These are phyloP conservation scores for Mortierella sp. DNA, from an alignment of 371 early-diverging fungal genomes.

Conservation along the genomic window DNA sequence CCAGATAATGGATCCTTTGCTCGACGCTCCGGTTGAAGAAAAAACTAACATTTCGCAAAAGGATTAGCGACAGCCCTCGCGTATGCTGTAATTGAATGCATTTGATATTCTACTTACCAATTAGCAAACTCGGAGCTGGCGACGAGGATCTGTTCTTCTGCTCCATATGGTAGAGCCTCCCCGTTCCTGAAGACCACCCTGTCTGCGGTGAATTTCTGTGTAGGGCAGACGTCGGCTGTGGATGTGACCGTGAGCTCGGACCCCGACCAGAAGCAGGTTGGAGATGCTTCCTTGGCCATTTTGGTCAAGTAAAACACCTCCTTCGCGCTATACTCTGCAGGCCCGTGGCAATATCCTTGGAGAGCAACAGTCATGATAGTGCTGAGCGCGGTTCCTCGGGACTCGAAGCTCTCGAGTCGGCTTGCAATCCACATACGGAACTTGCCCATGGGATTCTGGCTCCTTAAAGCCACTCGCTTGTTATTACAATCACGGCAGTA, in stretches of 20 bases:
- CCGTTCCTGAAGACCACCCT: constrained; percentile 5
- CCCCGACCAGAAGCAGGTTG: constrained; percentile 11
- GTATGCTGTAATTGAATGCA: background rate
- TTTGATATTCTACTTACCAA: background rate
- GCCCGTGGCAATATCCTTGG: constrained; percentile 7
- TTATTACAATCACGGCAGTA: background rate
- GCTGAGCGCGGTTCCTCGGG: constrained; percentile 5
- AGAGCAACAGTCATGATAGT: constrained; percentile 9
- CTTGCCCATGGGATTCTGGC: background rate
- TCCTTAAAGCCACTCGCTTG: background rate
- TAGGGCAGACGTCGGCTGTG: constrained; percentile 1
- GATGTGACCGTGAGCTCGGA: constrained; percentile 7
- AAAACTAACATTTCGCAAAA: constrained; percentile 1
- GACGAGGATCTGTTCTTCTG: constrained; percentile 1
- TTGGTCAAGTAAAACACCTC: background rate
- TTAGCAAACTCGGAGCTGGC: constrained; percentile 3
- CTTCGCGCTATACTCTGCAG: constrained; percentile 2
- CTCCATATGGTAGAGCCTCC: constrained; percentile 4
- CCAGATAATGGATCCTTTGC: constrained; percentile 2
- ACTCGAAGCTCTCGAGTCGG: background rate
- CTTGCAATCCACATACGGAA: background rate
- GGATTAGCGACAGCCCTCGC: background rate
- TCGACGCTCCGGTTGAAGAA: background rate
- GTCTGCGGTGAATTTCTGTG: constrained; percentile 1
- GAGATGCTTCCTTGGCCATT: constrained; percentile 8